Conservation (phyloP, 225 moss, liverwort and hornwort species). For the Marchantia polymorpha region DNA sequence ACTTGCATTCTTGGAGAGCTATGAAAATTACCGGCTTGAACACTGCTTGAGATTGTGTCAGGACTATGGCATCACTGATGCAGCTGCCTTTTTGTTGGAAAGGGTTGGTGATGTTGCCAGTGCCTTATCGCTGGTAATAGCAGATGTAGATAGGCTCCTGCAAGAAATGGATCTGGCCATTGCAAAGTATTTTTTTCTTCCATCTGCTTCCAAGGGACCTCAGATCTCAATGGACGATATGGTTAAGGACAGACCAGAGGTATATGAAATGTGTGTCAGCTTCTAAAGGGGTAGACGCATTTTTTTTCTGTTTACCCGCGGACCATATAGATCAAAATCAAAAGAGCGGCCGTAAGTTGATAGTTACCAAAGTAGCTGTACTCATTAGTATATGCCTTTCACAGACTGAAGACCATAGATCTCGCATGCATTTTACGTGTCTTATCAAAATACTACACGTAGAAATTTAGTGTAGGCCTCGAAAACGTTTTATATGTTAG, state of each 20-base stretch:
- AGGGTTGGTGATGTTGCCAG: slow-evolving; percentile 94
- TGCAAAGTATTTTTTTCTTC: slow-evolving; percentile 44
- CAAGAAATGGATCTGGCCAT: slow-evolving; percentile 70
- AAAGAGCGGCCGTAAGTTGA: no score
- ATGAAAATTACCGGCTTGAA: slow-evolving; percentile 83
- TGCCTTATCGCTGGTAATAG: slow-evolving; percentile 81
- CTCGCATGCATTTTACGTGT: no score
- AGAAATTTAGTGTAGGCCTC: no score
- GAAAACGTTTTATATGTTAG: no score
- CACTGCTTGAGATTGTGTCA: slow-evolving; percentile 92
- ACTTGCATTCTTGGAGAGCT: slow-evolving; percentile 73
- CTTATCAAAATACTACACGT: no score
- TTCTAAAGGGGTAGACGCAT: no score
- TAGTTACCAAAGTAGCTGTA: no score
- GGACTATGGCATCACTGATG: slow-evolving; percentile 93
- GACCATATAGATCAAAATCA: neutral
- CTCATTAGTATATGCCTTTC: no score
- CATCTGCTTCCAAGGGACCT: slow-evolving; percentile 17
- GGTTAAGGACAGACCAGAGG: slow-evolving; percentile 47
- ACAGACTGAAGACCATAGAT: no score
- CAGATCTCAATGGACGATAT: slow-evolving; percentile 22
- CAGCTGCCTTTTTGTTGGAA: slow-evolving; percentile 89
- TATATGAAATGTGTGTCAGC: neutral
- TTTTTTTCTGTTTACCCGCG: neutral
- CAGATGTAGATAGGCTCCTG: slow-evolving; percentile 61